Evolutionary conservation across 305 asterid species (phyloP).

Genomic region (Withania somnifera): DNA sequence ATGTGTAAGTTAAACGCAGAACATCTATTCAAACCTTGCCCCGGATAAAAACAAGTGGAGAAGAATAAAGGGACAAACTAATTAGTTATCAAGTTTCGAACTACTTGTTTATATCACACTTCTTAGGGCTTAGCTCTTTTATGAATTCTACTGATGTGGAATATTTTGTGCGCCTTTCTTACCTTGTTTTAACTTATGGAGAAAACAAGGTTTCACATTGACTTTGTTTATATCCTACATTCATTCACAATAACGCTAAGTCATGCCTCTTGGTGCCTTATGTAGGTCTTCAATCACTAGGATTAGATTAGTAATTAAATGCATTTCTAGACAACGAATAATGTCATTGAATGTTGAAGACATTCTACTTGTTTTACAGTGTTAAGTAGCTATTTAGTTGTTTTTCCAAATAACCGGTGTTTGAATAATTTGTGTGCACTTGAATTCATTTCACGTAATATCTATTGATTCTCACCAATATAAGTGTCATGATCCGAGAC

Average conservation of each 20-base stretch:
- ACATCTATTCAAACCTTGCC: neutral
- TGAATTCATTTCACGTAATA: too few relatives aligned
- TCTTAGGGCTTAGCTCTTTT: too few relatives aligned
- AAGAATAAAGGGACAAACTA: neutral
- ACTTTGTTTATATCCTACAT: too few relatives aligned
- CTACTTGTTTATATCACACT: too few relatives aligned
- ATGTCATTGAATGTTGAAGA: neutral
- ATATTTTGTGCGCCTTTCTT: too few relatives aligned
- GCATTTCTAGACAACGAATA: neutral
- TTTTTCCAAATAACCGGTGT: too few relatives aligned
- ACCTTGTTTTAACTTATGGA: too few relatives aligned
- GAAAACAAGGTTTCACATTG: too few relatives aligned
- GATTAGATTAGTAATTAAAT: neutral
- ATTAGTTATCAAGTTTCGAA: neutral
- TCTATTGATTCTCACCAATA: too few relatives aligned
- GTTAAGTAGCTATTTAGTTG: neutral
- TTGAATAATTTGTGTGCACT: too few relatives aligned
- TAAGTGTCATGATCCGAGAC: too few relatives aligned
- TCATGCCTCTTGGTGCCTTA: neutral
- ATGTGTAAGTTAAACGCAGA: neutral
- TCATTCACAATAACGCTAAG: neutral
- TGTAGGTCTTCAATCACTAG: neutral
- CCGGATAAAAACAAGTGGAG: neutral
- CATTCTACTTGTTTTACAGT: neutral
- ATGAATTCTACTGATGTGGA: too few relatives aligned